These are phyloP conservation scores for Sanghuangporus baumii DNA, from an alignment of 1,284 basidiomycete genomes.

Conservation along the genomic window DNA sequence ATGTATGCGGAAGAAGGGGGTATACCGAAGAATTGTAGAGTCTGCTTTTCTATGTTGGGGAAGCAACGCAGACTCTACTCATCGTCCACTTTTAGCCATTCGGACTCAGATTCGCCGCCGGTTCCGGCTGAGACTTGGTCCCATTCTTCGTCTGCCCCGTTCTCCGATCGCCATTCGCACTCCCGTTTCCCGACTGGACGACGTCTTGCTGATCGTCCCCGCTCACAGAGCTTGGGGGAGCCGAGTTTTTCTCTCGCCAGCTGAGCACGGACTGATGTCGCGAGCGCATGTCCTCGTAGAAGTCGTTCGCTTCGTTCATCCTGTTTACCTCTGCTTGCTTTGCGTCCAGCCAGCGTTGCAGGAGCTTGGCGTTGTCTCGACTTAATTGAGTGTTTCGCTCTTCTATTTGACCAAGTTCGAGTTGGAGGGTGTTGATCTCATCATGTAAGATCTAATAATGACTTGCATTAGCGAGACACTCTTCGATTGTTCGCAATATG, in stretches of 20 bases:
- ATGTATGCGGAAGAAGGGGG: conserved; percentile 2
- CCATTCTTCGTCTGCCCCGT: conserved; percentile 62
- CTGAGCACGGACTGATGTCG: conserved; percentile 52
- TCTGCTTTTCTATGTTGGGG: not conserved
- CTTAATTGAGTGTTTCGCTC: conserved; percentile 81
- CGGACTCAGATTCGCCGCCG: conserved; percentile 74
- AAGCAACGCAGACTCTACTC: not conserved
- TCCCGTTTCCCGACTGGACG: conserved; percentile 65
- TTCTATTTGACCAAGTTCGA: conserved; percentile 87
- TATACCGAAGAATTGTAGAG: conserved; percentile 1
- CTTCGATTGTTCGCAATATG: not conserved
- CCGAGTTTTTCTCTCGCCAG: conserved; percentile 39
- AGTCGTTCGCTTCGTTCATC: conserved; percentile 90
- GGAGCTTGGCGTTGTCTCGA: conserved; percentile 89
- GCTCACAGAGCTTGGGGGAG: conserved; percentile 12
- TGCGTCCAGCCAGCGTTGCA: conserved; percentile 93
- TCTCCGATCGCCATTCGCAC: conserved; percentile 42
- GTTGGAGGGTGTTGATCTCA: conserved; percentile 84
- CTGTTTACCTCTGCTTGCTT: conserved; percentile 91
- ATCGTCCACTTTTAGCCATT: conserved; percentile 74
- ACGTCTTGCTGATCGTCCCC: conserved; percentile 19
- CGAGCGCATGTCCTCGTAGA: conserved; percentile 77
- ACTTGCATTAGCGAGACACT: not conserved
- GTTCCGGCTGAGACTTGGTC: conserved; percentile 60
- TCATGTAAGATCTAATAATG: conserved; percentile 79